Conservation (phyloP, 1,284 basidiomycete species). For the Ceratobasidium sp. region DNA sequence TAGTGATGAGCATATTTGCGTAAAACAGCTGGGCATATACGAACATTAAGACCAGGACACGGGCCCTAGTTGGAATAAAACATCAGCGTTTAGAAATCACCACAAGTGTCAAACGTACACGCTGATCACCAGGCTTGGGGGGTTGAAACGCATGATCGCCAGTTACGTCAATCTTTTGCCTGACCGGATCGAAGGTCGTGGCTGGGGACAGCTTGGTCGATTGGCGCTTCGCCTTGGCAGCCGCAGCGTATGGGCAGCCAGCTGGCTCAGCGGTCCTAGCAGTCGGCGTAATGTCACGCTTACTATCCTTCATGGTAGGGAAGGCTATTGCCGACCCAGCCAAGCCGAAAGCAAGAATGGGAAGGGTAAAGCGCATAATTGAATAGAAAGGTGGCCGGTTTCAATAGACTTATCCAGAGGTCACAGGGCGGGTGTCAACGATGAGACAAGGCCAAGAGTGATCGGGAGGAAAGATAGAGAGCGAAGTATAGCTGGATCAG, state of each 20-base stretch:
- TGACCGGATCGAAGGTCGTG: constrained; percentile 10
- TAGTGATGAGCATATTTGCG: background rate
- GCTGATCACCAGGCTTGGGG: constrained; percentile 1
- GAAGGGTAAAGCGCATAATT: background rate
- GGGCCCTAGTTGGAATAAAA: background rate
- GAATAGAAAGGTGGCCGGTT: no score
- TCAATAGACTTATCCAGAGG: no score
- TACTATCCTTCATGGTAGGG: background rate
- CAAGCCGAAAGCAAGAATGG: background rate
- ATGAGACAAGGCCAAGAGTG: no score
- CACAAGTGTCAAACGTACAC: background rate
- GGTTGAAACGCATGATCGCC: constrained; percentile 15
- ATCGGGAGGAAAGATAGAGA: no score
- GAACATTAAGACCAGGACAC: constrained; percentile 34
- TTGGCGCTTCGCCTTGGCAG: constrained; percentile 9
- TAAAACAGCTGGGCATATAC: background rate
- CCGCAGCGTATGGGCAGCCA: background rate
- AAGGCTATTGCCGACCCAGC: background rate
- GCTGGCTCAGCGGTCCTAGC: background rate
- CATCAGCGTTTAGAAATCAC: background rate
- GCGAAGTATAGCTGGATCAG: no score
- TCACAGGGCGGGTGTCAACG: no score
- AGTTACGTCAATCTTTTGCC: constrained; percentile 29
- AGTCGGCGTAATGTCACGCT: background rate
- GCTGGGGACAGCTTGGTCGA: background rate